Base-by-base conservation (phyloP, 129 eudicot genomes). In the Rutidosis leptorrhynchoides region DNA sequence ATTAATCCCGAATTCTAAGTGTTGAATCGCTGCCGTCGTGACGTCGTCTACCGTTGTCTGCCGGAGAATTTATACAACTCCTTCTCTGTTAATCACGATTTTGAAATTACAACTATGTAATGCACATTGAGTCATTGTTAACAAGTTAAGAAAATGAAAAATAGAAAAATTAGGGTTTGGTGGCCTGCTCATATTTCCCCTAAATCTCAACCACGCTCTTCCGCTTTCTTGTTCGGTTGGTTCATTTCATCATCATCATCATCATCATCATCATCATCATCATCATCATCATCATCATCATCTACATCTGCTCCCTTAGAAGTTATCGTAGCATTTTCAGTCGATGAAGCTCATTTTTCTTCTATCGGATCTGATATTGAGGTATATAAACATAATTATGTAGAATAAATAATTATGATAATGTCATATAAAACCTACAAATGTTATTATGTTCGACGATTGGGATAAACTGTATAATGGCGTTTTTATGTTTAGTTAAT, bases 211-310 rank as follows among this genome's bases (percentile, higher is more conserved):
- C 72, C 83, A n/a, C 64, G 61, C 3, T 63, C 73, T 6, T 68
- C 78, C 9, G 33, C 69, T 40, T 79, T 83, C 37, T 58, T 89
- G 65, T 93, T 88, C 60, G 98, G 98, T 20, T 93, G 98, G 98
- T 78, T 76, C 54, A 1, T 93, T 22, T 63, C 83, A 30, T 74
- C 85, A 4, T 74, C 79, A 35, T 30, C 35, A 4, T 35, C 46
- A 40, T 40, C 35, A 4, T 29, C 33, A 29, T 65, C 83, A 29
- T 74, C 85, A 35, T 30, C 35, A 4, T 35, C 46, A 40, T 40
- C 35, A 4, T 29, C 33, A 29, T 65, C 83, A 29, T 74, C 85
- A 5, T 74, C 79, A 3, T 55, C 71, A 14, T 75, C 71, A 3
- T 62, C 81, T 46, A 51, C 81, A 7, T 70, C 80, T 16, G 43